Conservation (phyloP, 441 rosid genomes). For the Jatropha multifida region DNA sequence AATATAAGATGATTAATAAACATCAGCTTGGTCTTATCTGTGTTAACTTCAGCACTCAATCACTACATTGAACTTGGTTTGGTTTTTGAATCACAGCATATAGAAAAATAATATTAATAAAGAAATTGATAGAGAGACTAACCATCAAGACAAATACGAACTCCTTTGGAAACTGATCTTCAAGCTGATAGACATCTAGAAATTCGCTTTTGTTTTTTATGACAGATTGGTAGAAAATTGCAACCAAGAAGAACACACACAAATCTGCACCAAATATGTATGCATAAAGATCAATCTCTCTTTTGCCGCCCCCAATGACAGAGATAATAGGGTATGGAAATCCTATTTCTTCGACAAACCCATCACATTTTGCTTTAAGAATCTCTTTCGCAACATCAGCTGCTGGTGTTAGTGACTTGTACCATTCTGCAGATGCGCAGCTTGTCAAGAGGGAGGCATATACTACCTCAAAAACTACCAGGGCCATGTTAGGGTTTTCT, state of each 20-base stretch:
- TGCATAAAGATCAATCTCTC: constrained; percentile 93
- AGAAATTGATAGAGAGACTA: constrained; percentile 14
- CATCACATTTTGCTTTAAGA: constrained; percentile 57
- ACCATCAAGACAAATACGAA: constrained; percentile 92
- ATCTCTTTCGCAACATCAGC: constrained; percentile 93
- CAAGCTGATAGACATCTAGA: constrained; percentile 97
- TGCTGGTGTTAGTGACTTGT: constrained; percentile 87
- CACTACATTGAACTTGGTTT: not conserved
- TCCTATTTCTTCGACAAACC: constrained; percentile 58
- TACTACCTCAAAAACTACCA: constrained; percentile 90
- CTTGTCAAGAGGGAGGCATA: constrained; percentile 70
- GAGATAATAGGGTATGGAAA: constrained; percentile 77
- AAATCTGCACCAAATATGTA: constrained; percentile 93
- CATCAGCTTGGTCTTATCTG: not conserved
- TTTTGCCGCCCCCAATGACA: constrained; percentile 95
- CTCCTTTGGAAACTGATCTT: constrained; percentile 96
- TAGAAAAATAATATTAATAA: not conserved
- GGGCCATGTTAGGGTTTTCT: constrained; percentile 49
- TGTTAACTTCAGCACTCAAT: not conserved
- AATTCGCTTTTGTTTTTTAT: constrained; percentile 90
- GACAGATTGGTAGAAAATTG: constrained; percentile 86
- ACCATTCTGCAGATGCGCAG: constrained; percentile 66
- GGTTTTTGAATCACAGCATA: not conserved
- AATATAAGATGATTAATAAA: not conserved
- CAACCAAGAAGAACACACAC: constrained; percentile 83